These are phyloP conservation scores for Alternaria gaisen DNA, from an alignment of 2,329 filamentous ascomycete species.

Conservation along the genomic window DNA sequence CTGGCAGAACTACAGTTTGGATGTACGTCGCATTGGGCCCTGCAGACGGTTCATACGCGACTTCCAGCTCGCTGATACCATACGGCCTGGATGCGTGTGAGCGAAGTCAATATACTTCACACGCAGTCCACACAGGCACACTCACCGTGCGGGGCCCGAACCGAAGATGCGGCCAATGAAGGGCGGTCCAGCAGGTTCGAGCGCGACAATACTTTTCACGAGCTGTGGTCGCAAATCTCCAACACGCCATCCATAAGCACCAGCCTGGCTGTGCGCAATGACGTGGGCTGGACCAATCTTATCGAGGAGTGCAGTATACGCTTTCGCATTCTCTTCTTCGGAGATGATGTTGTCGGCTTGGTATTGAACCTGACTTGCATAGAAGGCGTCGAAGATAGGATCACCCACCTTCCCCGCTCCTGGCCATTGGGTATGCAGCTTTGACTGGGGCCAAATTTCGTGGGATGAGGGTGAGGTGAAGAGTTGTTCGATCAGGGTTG, in stretches of 20 bases:
- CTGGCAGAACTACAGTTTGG: slow-evolving; percentile 28
- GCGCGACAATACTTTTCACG: slow-evolving; percentile 59
- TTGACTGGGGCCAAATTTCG: slow-evolving; percentile 54
- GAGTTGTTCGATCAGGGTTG: slow-evolving; percentile 27
- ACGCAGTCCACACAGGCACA: neutral
- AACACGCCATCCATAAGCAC: slow-evolving; percentile 58
- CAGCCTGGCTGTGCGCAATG: slow-evolving; percentile 62
- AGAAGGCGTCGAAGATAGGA: slow-evolving; percentile 60
- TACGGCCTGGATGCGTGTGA: slow-evolving; percentile 16
- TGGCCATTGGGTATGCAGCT: slow-evolving; percentile 57
- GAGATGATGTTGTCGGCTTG: slow-evolving; percentile 38
- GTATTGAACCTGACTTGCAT: slow-evolving; percentile 55
- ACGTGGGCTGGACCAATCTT: slow-evolving; percentile 55
- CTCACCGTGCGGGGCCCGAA: slow-evolving; percentile 26
- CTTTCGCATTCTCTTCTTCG: slow-evolving; percentile 48
- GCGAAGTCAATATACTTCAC: neutral
- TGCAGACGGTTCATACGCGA: slow-evolving; percentile 48
- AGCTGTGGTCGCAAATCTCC: slow-evolving; percentile 60
- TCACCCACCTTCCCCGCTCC: slow-evolving; percentile 54
- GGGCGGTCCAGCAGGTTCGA: slow-evolving; percentile 65
- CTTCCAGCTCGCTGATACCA: slow-evolving; percentile 46
- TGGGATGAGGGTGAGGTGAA: slow-evolving; percentile 51
- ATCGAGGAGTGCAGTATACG: slow-evolving; percentile 56
- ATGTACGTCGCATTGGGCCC: slow-evolving; percentile 31
- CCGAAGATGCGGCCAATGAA: slow-evolving; percentile 33